These are phyloP conservation scores for Lathyrus aphaca DNA, from an alignment of 306 rosid genomes.

Conservation along the genomic window DNA sequence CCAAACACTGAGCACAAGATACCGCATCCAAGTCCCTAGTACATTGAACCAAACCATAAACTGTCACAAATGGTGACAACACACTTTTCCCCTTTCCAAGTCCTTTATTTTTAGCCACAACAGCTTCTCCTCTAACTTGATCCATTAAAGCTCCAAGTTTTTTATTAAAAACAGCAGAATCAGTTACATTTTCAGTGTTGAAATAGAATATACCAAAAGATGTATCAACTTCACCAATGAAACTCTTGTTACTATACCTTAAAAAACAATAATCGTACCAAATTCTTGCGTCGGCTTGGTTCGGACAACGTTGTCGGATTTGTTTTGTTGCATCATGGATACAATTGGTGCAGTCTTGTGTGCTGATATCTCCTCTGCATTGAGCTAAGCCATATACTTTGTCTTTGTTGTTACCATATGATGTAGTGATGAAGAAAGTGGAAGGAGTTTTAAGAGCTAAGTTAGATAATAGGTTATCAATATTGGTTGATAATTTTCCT, in stretches of 20 bases:
- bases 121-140: constrained; percentile 50
- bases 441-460: constrained; percentile 51
- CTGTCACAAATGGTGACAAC: constrained; percentile 55
- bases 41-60: constrained; percentile 69
- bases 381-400: constrained; percentile 61
- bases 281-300: constrained; percentile 59
- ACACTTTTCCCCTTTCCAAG: constrained; percentile 62
- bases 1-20: constrained; percentile 68
- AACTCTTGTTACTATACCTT: constrained; percentile 48
- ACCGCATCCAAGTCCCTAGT: constrained; percentile 61
- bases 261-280: constrained; percentile 74
- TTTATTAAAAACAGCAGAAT: constrained; percentile 56
- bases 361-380: constrained; percentile 66
- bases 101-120: constrained; percentile 43
- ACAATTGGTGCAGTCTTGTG: constrained; percentile 59
- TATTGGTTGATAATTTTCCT: constrained; percentile 51
- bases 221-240: constrained; percentile 58
- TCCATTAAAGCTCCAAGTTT: constrained; percentile 50
- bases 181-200: constrained; percentile 56
- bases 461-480: constrained; percentile 50
- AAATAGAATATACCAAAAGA: constrained; percentile 55
- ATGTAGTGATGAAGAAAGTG: constrained; percentile 46
- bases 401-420: constrained; percentile 41
- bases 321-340: constrained; percentile 59
- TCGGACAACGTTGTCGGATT: constrained; percentile 53